These are phyloP conservation scores for Diplotaxis tenuifolia DNA, from an alignment of 345 rosid species.

Conservation along the genomic window DNA sequence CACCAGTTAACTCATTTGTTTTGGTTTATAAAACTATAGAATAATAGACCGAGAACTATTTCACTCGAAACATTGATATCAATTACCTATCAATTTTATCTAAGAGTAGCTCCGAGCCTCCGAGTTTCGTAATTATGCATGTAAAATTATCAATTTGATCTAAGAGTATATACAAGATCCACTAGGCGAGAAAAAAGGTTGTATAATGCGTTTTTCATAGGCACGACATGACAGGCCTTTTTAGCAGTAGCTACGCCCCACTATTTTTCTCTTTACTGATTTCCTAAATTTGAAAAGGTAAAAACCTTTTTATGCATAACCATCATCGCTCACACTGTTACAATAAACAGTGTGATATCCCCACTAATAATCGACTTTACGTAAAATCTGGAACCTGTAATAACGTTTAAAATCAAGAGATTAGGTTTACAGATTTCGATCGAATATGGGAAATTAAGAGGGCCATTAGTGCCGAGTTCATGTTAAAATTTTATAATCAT, in stretches of 20 bases:
- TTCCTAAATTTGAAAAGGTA: slow-evolving; percentile 27
- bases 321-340: slow-evolving; percentile 12
- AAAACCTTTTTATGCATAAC: slow-evolving; percentile 28
- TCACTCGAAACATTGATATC: not conserved
- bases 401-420: slow-evolving; percentile 10
- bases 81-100: not conserved
- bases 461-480: slow-evolving; percentile 26
- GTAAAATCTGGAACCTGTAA: not conserved
- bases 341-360: not conserved
- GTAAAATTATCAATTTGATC: no score
- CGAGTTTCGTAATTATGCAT: not conserved
- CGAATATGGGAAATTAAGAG: not conserved
- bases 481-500: not conserved
- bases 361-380: slow-evolving; percentile 9
- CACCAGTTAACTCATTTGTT: not conserved
- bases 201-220: slow-evolving; percentile 32
- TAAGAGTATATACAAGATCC: slow-evolving; percentile 7
- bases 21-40: not conserved
- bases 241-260: slow-evolving; percentile 21
- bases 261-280: slow-evolving; percentile 5
- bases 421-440: not conserved
- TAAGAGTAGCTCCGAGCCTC: not conserved
- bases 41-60: not conserved
- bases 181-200: slow-evolving; percentile 14
- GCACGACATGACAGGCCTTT: slow-evolving; percentile 29